Conservation (phyloP, 805 yeast genomes). For the Scheffersomyces amazonensis region DNA sequence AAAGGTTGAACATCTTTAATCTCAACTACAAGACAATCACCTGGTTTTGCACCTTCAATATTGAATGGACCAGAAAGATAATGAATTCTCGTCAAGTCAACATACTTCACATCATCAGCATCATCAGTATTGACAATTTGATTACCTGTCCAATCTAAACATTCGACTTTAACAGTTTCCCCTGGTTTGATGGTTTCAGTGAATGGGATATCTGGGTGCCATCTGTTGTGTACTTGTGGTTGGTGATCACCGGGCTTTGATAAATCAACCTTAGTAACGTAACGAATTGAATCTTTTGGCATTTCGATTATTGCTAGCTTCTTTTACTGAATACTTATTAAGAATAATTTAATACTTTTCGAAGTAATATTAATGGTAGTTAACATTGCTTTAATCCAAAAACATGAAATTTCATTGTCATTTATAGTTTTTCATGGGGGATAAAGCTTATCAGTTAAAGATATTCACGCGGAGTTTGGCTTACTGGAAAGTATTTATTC, state of each 20-base stretch:
- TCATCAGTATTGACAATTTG: conserved; percentile 45
- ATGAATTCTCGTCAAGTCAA: conserved; percentile 45
- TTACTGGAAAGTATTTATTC: too few species aligned
- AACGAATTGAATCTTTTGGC: conserved; percentile 25
- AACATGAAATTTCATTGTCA: too few species aligned
- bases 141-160: conserved; percentile 56
- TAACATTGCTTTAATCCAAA: too few species aligned
- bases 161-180: conserved; percentile 46
- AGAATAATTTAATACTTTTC: too few species aligned
- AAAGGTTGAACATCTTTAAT: conserved; percentile 52
- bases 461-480: too few species aligned
- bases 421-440: too few species aligned
- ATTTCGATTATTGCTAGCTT: too few species aligned
- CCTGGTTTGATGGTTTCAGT: conserved; percentile 37
- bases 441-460: too few species aligned
- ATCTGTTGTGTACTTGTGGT: conserved; percentile 47
- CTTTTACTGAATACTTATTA: too few species aligned
- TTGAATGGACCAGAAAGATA: conserved; percentile 50
- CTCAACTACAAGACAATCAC: conserved; percentile 48
- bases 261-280: conserved; percentile 40
- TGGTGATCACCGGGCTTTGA: conserved; percentile 45
- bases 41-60: conserved; percentile 43
- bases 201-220: conserved; percentile 53
- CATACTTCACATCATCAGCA: conserved; percentile 47
- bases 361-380: too few species aligned